Evolutionary conservation across 164 flowering plant genomes (phyloP), one percentile per base, ranked within the genome.

Genomic region (grape (Vitis vinifera)): DNA sequence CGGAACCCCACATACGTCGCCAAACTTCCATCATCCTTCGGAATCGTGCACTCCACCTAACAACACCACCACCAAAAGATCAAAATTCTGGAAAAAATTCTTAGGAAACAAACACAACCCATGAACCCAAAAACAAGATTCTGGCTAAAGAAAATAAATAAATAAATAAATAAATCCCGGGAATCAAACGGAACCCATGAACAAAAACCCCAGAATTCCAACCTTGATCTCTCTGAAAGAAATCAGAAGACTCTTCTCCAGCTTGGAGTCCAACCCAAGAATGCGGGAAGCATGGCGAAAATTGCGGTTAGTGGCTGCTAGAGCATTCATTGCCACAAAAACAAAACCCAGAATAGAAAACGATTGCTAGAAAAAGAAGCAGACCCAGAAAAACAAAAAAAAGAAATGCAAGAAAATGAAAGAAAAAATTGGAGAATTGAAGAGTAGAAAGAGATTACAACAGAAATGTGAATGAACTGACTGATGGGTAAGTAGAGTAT

Each of bases 11-110:
- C 79, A 68, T 83, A 92, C 0, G 98, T 88, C 56, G 75, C 97
- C 77, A 94, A 69, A 10, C 79, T 86, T 13, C 97, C 98, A 69
- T 94, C 97, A 70, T 94, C 97, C 73, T 87, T 94, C 0, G 98
- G 98, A 16, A 94, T 88, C 37, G 98, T 94, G 74, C 98, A 94
- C 75, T 94, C 97, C 75, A 94, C 97, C 98, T 92, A 58, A 55
- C 52, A 65, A 9, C 62, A 71, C 58, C 2, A 19, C 48, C 19
- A 17, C 51, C 63, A 67, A 51, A 16, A 2, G 49, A 51, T 44
- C 60, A 66, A 63, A 56, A 27, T 14, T 30, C 9, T 0, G 9
- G 15, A n/a, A 19, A 71, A 30, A 52, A 6, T 17, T 56, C 31
- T 31, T 55, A 31, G 14, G 37, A 51, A 65, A 66, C 19, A 71